Base-by-base conservation (phyloP, 129 eudicot species). In the Tagetes erecta region DNA sequence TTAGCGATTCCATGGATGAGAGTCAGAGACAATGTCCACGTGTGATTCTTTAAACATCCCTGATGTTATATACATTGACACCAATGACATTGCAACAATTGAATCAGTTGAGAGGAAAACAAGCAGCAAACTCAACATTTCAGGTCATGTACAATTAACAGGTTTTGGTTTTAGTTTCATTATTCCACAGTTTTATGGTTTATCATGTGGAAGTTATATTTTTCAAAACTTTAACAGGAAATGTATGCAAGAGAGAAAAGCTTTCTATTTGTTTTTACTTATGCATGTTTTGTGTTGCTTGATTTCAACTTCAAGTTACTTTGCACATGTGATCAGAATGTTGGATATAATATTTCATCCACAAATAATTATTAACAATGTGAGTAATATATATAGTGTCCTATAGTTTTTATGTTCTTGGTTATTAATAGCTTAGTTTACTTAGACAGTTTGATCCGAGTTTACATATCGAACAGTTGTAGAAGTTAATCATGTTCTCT, bases 11-110 rank as follows among this genome's bases (percentile, higher is more conserved):
- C 9, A 93, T 84, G 97, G 97, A 90, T 53, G 27, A 20, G 27
- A 20, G 27, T 20, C 27, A 20, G 97, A 90, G 62, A 83, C 96
- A 12, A 84, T 88, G 92, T 91, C 99, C 8, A 80, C 96, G 5
- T 88, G 90, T 77, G 97, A 94, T 67, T 88, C 96, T 34, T 74
- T 94, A 53, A 94, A 88, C 63, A 94, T 97, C 58, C 97, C 97
- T 1, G 94, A 91, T 11, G 86, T 94, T 14, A 97, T 91, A 50
- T 94, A 94, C 69, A 73, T 91, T 4, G 99, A 94, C 47, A 86
- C 79, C 44, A 91, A 75, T 83, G 96, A 94, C 55, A 74, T 85
- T 10, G 87, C 89, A 0, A 90, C 89, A 58, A 80, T 94, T 11
- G 91, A 84, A 45, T 94, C 97, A 47, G 87, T 94, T 51, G 89